phyloP scores from a whole-genome alignment of 305 asterid species.

The Fraxinus ornus region DNA sequence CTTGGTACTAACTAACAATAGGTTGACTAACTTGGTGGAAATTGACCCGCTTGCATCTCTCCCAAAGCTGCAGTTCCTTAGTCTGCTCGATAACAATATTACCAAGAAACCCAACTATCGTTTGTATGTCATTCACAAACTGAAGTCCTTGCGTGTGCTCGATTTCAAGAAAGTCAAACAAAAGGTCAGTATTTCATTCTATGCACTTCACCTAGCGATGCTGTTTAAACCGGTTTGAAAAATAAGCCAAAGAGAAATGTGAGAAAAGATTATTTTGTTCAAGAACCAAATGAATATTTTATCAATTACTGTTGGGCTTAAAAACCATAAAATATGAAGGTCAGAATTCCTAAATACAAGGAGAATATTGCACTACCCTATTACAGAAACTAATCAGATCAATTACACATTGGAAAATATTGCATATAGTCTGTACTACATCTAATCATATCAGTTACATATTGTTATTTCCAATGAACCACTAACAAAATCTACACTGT shows the following conservation, averaged over 20 bases:
- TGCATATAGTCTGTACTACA: neutral
- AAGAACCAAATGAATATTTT: neutral
- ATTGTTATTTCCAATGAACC: neutral
- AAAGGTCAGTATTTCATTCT: slow-evolving; percentile 55
- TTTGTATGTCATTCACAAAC: slow-evolving; percentile 85
- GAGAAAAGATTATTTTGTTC: neutral
- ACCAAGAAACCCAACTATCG: slow-evolving; percentile 98
- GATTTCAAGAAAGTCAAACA: slow-evolving; percentile 94
- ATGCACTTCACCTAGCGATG: neutral
- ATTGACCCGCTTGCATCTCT: slow-evolving; percentile 92
- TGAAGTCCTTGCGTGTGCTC: slow-evolving; percentile 75
- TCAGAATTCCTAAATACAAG: neutral
- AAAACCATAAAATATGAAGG: neutral
- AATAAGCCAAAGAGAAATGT: neutral
- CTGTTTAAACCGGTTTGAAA: neutral
- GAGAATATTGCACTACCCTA: neutral
- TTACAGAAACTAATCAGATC: neutral
- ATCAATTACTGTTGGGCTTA: neutral
- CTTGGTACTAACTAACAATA: slow-evolving; percentile 84
- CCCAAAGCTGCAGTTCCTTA: slow-evolving; percentile 87
- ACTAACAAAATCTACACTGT: neutral
- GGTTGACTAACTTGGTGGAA: slow-evolving; percentile 88
- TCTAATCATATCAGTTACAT: neutral
- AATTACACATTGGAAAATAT: no score
- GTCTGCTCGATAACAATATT: slow-evolving; percentile 84